Evolutionary conservation across 129 eudicot species (phyloP), one percentile per base, ranked within the genome.

Genomic region (Erigeron canadensis): DNA sequence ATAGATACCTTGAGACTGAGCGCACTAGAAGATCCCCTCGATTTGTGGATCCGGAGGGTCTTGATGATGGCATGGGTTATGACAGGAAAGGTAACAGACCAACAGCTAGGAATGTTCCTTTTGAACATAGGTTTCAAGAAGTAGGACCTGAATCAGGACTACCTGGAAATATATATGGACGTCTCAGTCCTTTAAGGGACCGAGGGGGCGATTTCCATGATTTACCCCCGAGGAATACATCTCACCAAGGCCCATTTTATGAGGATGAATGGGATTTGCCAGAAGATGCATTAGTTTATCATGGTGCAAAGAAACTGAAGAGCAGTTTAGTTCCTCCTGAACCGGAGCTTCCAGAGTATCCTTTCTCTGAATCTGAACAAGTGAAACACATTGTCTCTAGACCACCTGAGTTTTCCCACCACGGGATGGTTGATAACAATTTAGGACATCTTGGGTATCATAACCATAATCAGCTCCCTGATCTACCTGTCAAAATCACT

Each of bases 251-350:
- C 61, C 83, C 82, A 4, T 62, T 76, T 45, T 75, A 82, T 69
- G 95, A 92, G 11, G 96, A 92, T 45, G 84, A 91, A 38, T 89
- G 91, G 91, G 96, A 92, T 67, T 72, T 89, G 79, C 96, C 98
- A 5, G 96, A 92, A 79, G 95, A 87, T 68, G 74, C 81, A 15
- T 77, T 81, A 68, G 66, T 66, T 21, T 85, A 75, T 74, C 96
- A 74, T 40, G 90, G 77, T 69, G 83, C 86, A n/a, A 92, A 89
- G 87, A 92, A 87, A 82, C 78, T 76, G 37, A 92, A 85, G 63
- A 85, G 83, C 60, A 71, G 23, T 28, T 8, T 82, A 34, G 75
- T 73, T 74, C 77, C 84, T 48, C 78, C 80, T 47, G 88, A 88
- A 17, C 79, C 80, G 0, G 98, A 92, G 86, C 87, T 92, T 48